These are phyloP conservation scores for Aspergillus homomorphus DNA, from an alignment of 495 filamentous ascomycete genomes.

Conservation along the genomic window DNA sequence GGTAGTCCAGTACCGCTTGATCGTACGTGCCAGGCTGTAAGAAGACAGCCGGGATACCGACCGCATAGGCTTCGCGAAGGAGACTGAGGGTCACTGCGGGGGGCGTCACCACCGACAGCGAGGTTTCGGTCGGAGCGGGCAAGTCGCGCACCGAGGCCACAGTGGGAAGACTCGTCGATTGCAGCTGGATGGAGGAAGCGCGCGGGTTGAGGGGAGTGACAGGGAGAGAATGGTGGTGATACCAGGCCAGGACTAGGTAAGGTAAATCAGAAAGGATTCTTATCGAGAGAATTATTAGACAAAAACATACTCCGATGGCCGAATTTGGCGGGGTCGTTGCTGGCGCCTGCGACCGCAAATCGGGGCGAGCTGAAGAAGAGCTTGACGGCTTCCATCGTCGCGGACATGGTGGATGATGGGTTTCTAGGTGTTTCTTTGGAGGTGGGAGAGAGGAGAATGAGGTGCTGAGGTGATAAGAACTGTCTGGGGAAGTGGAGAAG, in stretches of 20 bases:
- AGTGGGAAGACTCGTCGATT: constrained; percentile 55
- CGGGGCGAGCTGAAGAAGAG: constrained; percentile 78
- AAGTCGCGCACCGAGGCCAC: constrained; percentile 63
- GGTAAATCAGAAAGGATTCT: constrained; percentile 5
- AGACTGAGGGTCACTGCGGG: constrained; percentile 65
- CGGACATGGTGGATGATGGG: not conserved
- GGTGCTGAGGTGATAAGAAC: not conserved
- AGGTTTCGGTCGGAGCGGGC: constrained; percentile 62
- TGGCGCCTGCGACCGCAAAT: constrained; percentile 91
- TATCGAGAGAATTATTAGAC: not conserved
- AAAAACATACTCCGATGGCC: constrained; percentile 74
- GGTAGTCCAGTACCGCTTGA: constrained; percentile 65
- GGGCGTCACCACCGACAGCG: constrained; percentile 83
- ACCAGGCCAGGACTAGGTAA: constrained; percentile 81
- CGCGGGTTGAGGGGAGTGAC: constrained; percentile 82
- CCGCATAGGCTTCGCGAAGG: constrained; percentile 73
- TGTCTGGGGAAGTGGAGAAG: no score
- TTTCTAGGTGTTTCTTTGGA: not conserved
- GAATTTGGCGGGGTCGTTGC: constrained; percentile 76
- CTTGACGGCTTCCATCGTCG: constrained; percentile 53
- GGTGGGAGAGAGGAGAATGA: not conserved
- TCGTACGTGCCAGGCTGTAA: constrained; percentile 89
- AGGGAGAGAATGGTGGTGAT: constrained; percentile 69
- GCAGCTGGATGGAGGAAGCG: constrained; percentile 55
- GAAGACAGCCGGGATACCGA: constrained; percentile 81